Evolutionary conservation across 2,329 filamentous ascomycete genomes (phyloP), one percentile per base, ranked within the genome.

Genomic region (Alternaria gansuensis): DNA sequence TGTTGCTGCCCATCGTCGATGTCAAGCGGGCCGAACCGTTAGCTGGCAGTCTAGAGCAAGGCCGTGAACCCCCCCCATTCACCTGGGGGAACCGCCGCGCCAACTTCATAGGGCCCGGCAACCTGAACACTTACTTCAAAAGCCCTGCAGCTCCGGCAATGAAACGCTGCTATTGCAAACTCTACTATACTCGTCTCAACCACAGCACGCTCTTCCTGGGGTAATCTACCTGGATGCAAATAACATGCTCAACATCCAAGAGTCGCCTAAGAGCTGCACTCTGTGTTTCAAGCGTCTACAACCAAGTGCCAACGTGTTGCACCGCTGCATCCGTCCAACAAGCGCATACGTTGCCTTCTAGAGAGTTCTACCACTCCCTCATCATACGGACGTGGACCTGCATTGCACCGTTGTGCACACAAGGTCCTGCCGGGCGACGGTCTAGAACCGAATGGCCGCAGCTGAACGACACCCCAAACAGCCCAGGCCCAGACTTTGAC

Each of bases 1-100:
- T 58, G 44, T 59, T 43, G 31, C 45, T 44, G 54, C 13, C 39
- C 46, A 41, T 43, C 17, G 57, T 55, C 51, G 24, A 31, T 43
- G 28, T 39, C 49, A 45, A 44, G 53, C 59, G 59, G 59, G 50
- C 51, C 59, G 59, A 51, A 59, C 55, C 59, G 59, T 48, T 45
- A 40, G 34, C 29, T 55, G 28, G 23, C n/a, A 51, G 55, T 52
- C 59, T 55, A 61, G 54, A 59, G 43, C 50, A 36, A 33, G 45
- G 31, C 39, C 50, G 36, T 50, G 44, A 54, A 54, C 51, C 26
- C 49, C 21, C n/a, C n/a, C 49, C 36, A n/a, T 40, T 6, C 29
- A 26, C 48, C 26, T 51, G 36, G 28, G 39, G 37, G 28, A 51
- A 51, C 49, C 37, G 33, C 29, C 21, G 11, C 37, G 21, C 21